Percentiles rank a stretch among this genome's conserved stretches.
These are phyloP conservation scores for Rosa multiflora DNA, from an alignment of 306 rosid genomes.

Conservation along the genomic window DNA sequence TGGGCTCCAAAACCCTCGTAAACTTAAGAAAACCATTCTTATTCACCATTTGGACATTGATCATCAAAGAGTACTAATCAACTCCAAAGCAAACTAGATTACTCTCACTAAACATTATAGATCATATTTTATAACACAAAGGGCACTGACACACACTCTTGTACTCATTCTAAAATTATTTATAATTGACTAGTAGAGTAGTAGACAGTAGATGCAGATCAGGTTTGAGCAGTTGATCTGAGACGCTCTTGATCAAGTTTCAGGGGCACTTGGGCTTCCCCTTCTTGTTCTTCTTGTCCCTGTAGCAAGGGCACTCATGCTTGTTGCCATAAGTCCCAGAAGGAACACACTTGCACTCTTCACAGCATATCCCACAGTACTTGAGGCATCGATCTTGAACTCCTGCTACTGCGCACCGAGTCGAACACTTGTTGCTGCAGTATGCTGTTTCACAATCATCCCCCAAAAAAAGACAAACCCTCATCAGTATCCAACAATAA, in stretches of 20 bases:
- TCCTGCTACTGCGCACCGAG: constrained; percentile 56
- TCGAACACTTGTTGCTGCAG: constrained; percentile 51
- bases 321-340: constrained; percentile 80
- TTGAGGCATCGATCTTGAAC: constrained; percentile 60
- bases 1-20: not conserved
- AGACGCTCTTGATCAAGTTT: constrained; percentile 11
- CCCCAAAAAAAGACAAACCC: not conserved
- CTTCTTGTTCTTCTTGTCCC: constrained; percentile 57
- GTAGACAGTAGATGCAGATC: not conserved
- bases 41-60: not conserved
- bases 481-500: not conserved
- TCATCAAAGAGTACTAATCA: not conserved
- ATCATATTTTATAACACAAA: not conserved
- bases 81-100: not conserved
- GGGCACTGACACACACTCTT: not conserved
- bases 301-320: constrained; percentile 77
- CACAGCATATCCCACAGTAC: constrained; percentile 70
- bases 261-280: constrained; percentile 76
- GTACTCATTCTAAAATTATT: not conserved
- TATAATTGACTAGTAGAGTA: not conserved
- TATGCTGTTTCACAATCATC: constrained; percentile 11
- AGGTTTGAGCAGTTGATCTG: not conserved
- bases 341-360: constrained; percentile 74
- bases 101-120: not conserved
- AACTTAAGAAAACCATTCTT: not conserved